phyloP scores from a whole-genome alignment of 352 stramenopile species.

The Pythium dissimile region DNA sequence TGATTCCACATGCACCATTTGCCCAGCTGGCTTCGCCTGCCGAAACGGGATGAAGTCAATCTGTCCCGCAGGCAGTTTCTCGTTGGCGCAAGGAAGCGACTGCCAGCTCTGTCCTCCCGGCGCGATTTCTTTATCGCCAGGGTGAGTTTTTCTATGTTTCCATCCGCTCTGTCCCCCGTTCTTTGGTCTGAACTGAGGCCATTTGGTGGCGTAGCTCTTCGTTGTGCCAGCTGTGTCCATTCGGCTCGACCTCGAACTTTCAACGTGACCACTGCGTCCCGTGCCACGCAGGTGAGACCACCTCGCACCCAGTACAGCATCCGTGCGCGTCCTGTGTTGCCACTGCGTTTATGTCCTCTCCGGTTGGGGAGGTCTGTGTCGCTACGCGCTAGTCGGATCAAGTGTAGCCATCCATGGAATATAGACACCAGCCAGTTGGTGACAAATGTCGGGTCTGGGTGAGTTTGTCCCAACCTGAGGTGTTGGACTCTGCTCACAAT shows the following conservation, averaged over 20 bases:
- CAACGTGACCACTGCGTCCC: slow-evolving; percentile 51
- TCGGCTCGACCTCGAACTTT: slow-evolving; percentile 48
- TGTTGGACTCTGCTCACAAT: slow-evolving; percentile 3
- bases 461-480: not conserved
- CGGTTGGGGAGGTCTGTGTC: slow-evolving; percentile 11
- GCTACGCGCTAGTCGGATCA: not conserved
- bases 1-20: slow-evolving; percentile 34
- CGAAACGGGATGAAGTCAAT: slow-evolving; percentile 50
- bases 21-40: slow-evolving; percentile 48
- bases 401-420: slow-evolving; percentile 7
- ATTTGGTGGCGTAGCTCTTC: slow-evolving; percentile 24
- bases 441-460: too few species aligned
- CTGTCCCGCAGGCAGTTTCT: slow-evolving; percentile 46
- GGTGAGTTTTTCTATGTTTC: slow-evolving; percentile 26
- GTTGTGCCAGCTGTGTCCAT: slow-evolving; percentile 37
- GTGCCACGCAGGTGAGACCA: slow-evolving; percentile 41
- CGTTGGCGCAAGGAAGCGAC: slow-evolving; percentile 32
- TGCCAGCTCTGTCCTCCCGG: slow-evolving; percentile 58
- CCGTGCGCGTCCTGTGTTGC: slow-evolving; percentile 40
- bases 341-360: slow-evolving; percentile 27
- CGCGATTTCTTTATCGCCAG: slow-evolving; percentile 40
- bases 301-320: slow-evolving; percentile 35
- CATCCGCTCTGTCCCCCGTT: too few species aligned
- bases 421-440: not conserved
- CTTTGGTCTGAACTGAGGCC: not conserved